These are phyloP conservation scores for Tolypocladium cylindrosporum DNA, from an alignment of 2,329 filamentous ascomycete genomes.

Conservation along the genomic window DNA sequence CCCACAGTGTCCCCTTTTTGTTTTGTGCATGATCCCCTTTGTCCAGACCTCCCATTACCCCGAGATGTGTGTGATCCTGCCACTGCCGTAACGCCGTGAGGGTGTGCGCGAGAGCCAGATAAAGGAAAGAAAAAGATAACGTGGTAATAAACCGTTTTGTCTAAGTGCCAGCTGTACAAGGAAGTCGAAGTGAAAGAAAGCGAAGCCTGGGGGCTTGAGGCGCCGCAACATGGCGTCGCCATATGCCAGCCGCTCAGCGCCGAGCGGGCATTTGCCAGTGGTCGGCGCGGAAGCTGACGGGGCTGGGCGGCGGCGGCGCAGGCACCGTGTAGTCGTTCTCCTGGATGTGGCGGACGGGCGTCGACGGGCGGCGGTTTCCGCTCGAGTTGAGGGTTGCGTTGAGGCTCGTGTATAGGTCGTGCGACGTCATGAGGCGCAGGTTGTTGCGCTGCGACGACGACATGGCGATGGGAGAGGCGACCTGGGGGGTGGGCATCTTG, in stretches of 20 bases:
- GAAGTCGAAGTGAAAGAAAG: background rate
- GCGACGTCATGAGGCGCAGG: slow-evolving; percentile 31
- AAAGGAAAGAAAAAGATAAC: background rate
- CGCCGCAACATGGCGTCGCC: background rate
- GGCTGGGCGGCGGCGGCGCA: slow-evolving; percentile 54
- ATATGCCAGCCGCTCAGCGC: slow-evolving; percentile 11
- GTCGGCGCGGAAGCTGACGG: slow-evolving; percentile 49
- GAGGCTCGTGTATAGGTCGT: slow-evolving; percentile 44
- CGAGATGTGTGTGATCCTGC: background rate
- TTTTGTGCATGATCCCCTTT: background rate
- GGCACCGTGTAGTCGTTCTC: slow-evolving; percentile 54
- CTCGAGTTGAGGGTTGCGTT: slow-evolving; percentile 38
- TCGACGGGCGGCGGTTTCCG: slow-evolving; percentile 28
- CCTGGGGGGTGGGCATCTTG: slow-evolving; percentile 25
- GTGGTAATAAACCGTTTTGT: background rate
- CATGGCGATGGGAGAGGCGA: slow-evolving; percentile 36
- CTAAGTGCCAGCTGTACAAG: background rate
- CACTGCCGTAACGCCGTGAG: slow-evolving; percentile 1
- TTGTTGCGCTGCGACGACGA: slow-evolving; percentile 34
- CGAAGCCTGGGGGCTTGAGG: background rate
- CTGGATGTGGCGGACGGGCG: slow-evolving; percentile 40
- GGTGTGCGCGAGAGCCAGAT: background rate
- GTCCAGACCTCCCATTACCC: background rate
- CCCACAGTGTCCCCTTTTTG: background rate
- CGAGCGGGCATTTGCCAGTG: slow-evolving; percentile 36